Base-by-base conservation (phyloP, 2,329 filamentous ascomycete species). In the Xylariaceae sp. region DNA sequence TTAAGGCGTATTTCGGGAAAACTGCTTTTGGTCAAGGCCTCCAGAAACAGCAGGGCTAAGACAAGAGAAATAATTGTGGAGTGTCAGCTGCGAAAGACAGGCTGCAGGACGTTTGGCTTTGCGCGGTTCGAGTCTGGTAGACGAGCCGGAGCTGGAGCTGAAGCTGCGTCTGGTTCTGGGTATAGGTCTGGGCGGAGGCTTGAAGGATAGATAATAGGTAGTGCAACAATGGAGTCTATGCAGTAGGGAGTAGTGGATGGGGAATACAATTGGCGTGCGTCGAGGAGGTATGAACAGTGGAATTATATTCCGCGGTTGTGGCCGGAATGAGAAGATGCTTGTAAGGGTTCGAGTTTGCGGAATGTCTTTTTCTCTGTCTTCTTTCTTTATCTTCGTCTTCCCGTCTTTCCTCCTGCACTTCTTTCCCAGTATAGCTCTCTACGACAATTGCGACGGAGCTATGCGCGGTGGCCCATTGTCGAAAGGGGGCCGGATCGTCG, bases 391-490 rank as follows among this genome's bases (percentile, higher is more conserved):
- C 56, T n/a, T 55, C 57, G 37, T 9, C 5, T 50, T 45, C 41
- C 52, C 37, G 9, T 45, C 41, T 45, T 45, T 45, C 52, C 53
- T 55, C 55, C 55, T 61, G 61, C 53, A 61, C 53, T 59, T 61
- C 51, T 56, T 53, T 57, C 61, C 61, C 59, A 51, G 51, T 44
- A 55, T 54, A 60, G 50, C 58, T 61, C 49, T 58, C 63, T 65
- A 69, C 65, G 65, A 67, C 62, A 60, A 64, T 67, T 68, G 67
- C 67, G 67, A 70, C 68, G 61, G 65, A 64, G 65, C 64, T 71
- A 71, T 66, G 64, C 63, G 67, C 65, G 66, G 66, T 56, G 60
- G 67, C 69, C 68, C 69, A 71, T 71, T 56, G 67, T 71, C 62
- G 58, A 61, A 56, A 65, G 62, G 55, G 55, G 59, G 48, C 56